Conservation (phyloP, 2,329 filamentous ascomycete genomes). For the Alternaria gansuensis region DNA sequence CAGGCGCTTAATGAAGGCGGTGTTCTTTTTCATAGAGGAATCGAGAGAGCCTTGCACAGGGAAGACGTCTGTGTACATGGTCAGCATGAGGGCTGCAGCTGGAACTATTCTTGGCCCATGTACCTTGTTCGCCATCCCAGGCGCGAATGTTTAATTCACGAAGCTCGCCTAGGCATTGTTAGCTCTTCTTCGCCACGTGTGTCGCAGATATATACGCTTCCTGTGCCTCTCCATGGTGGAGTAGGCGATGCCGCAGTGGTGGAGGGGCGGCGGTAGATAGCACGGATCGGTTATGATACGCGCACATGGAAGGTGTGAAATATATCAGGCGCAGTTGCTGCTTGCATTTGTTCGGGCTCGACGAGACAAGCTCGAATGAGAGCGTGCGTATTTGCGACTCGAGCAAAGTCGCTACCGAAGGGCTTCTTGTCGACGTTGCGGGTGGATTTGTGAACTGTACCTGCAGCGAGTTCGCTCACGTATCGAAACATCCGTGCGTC, state of each 20-base stretch:
- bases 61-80: conserved; percentile 71
- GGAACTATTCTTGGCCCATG: conserved; percentile 28
- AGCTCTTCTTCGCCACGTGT: conserved; percentile 22
- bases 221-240: conserved; percentile 60
- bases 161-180: conserved; percentile 74
- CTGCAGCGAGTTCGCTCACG: conserved; percentile 36
- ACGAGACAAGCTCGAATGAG: conserved; percentile 32
- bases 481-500: conserved; percentile 27
- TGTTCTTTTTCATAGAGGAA: conserved; percentile 97
- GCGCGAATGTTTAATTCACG: conserved; percentile 85
- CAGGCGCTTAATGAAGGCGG: conserved; percentile 94
- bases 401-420: conserved; percentile 25
- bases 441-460: conserved; percentile 32
- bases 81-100: conserved; percentile 27
- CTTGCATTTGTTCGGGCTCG: conserved; percentile 47
- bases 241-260: conserved; percentile 41
- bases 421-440: conserved; percentile 13
- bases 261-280: conserved; percentile 48
- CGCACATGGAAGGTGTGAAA: conserved; percentile 48
- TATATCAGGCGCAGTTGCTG: conserved; percentile 47
- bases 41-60: conserved; percentile 81
- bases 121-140: conserved; percentile 90
- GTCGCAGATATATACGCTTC: conserved; percentile 54
- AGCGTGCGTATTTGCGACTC: conserved; percentile 29
- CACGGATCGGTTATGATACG: conserved; percentile 46